Evolutionary conservation across 352 stramenopile species (phyloP).

Genomic region (Phytophthora pseudosyringae): DNA sequence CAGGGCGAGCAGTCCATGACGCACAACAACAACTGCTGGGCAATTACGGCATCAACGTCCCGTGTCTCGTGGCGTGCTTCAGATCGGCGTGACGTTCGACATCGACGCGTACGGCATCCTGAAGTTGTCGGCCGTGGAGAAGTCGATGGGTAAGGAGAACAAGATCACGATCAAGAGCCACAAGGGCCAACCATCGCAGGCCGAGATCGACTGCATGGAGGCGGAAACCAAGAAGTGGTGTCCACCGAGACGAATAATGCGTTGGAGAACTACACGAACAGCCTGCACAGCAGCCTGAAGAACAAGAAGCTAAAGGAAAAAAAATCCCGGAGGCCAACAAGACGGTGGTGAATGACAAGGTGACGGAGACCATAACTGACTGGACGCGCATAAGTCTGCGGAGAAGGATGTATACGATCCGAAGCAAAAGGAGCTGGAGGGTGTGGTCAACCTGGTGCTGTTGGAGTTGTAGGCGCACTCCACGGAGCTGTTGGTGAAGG

Average conservation of each 20-base stretch:
- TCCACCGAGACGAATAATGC: no score
- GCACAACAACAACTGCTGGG: slow-evolving; percentile 92
- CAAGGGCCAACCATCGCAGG: no score
- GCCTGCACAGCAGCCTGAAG: slow-evolving; percentile 91
- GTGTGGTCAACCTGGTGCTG: slow-evolving; percentile 85
- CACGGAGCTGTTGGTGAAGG: no score
- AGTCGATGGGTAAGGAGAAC: no score
- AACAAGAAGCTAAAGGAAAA: no score
- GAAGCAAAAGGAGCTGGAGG: slow-evolving; percentile 92
- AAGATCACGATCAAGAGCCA: no score
- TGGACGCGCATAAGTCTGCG: slow-evolving; percentile 93
- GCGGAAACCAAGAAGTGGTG: no score
- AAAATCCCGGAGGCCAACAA: slow-evolving; percentile 88
- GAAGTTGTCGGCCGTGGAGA: no score
- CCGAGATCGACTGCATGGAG: no score
- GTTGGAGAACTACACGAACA: no score
- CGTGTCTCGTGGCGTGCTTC: slow-evolving; percentile 88
- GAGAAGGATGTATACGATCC: slow-evolving; percentile 86
- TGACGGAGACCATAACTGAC: slow-evolving; percentile 98
- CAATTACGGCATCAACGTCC: slow-evolving; percentile 89
- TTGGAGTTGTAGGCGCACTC: slow-evolving; percentile 87
- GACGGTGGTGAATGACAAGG: no score
- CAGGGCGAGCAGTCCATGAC: slow-evolving; percentile 96
- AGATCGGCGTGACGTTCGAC: slow-evolving; percentile 92
- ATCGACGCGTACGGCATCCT: no score